These are phyloP conservation scores for Poa annua DNA, from an alignment of 176 grass and related monocot species.

Conservation along the genomic window DNA sequence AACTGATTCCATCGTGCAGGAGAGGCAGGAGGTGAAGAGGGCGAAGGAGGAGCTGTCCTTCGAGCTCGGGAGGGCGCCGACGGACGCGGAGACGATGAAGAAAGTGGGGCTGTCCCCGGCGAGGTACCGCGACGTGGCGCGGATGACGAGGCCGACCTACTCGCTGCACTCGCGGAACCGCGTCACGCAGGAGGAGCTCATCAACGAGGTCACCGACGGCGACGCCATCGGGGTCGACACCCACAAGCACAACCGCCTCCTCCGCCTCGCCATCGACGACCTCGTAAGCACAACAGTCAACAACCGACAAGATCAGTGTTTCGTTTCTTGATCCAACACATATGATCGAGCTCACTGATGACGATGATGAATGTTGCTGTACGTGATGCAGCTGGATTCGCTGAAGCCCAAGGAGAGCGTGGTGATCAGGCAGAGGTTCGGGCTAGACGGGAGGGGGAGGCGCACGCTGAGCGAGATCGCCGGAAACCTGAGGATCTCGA, in stretches of 20 bases:
- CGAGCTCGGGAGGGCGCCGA: conserved; percentile 72
- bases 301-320: background rate
- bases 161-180: conserved; percentile 79
- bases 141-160: conserved; percentile 61
- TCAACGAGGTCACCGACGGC: conserved; percentile 66
- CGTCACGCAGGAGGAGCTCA: conserved; percentile 84
- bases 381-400: conserved; percentile 69
- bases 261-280: conserved; percentile 88
- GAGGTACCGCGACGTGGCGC: conserved; percentile 72
- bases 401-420: conserved; percentile 94
- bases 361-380: background rate
- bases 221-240: conserved; percentile 62
- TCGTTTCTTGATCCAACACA: background rate
- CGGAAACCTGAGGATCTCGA: conserved; percentile 80
- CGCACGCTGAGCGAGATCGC: conserved; percentile 81
- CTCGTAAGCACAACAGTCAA: conserved; percentile 46
- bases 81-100: conserved; percentile 60
- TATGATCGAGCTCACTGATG: too few species aligned
- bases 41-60: conserved; percentile 63
- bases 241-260: conserved; percentile 59
- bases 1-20: conserved; percentile 17
- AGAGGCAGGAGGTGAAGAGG: conserved; percentile 65
- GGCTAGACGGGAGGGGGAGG: conserved; percentile 77
- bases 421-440: conserved; percentile 88
- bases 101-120: conserved; percentile 56